Percentiles rank a stretch among this genome's conserved stretches.
Conservation (phyloP, 2,329 filamentous ascomycete genomes). For the Neofusicoccum laricinum region DNA sequence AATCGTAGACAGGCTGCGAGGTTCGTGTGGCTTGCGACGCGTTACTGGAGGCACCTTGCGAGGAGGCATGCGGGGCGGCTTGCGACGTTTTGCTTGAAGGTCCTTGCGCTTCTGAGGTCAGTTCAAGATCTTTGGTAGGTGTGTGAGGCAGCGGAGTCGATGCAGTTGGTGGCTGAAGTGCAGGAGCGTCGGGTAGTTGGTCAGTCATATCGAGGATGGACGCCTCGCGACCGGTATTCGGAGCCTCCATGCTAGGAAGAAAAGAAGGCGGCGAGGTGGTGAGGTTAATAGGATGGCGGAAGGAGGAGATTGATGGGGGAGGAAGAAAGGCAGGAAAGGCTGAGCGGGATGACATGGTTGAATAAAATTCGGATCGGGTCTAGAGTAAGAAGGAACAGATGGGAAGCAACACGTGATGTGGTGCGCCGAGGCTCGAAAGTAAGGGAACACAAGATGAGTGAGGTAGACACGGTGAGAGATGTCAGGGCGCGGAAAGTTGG, state of each 20-base stretch:
- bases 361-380: not conserved
- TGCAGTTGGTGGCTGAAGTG: not conserved
- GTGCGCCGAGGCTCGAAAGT: too few species aligned
- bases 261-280: not conserved
- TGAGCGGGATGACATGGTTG: not conserved
- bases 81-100: not conserved
- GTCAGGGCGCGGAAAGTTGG: not conserved
- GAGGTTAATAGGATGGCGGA: not conserved
- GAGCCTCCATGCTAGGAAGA: not conserved
- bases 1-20: constrained; percentile 22
- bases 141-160: not conserved
- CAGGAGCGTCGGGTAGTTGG: not conserved
- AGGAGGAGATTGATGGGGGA: not conserved
- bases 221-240: not conserved
- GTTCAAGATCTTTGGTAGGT: not conserved
- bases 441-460: not conserved
- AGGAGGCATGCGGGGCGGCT: not conserved
- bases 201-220: not conserved
- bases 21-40: not conserved
- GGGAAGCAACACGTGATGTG: not conserved
- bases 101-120: not conserved
- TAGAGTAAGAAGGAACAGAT: not conserved
- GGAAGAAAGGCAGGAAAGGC: not conserved
- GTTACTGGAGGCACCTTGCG: constrained; percentile 11
- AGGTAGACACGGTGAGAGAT: not conserved